A percentile compares a stretch with the other conserved stretches of the same genome.
Evolutionary conservation across 257 asterid species (phyloP).

Genomic region (Cordia subcordata): DNA sequence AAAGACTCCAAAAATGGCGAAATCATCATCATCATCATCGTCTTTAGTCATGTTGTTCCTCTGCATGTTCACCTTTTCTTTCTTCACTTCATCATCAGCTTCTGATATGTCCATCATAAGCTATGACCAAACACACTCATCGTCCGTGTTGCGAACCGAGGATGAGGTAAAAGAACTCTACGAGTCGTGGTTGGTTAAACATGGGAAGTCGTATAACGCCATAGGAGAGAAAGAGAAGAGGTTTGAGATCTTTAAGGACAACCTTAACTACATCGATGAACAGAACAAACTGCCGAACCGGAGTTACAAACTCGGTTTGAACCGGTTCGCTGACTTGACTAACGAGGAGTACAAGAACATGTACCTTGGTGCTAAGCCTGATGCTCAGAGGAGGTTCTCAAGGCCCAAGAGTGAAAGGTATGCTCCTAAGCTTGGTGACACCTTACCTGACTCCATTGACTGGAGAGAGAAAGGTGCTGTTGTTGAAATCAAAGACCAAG

Average conservation of each 20-base stretch:
- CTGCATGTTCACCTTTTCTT: background rate
- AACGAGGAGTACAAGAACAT: constrained; percentile 59
- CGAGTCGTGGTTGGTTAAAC: constrained; percentile 71
- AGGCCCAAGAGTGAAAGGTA: constrained; percentile 36
- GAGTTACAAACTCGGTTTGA: constrained; percentile 55
- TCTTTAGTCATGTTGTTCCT: constrained; percentile 1
- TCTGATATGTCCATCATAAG: constrained; percentile 61
- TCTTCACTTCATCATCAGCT: constrained; percentile 21
- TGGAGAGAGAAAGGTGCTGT: constrained; percentile 82
- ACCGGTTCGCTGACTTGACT: constrained; percentile 72
- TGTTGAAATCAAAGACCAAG: constrained; percentile 61
- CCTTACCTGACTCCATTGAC: constrained; percentile 74
- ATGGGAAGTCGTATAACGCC: constrained; percentile 56
- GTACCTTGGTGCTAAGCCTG: constrained; percentile 43
- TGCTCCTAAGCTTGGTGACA: constrained; percentile 36
- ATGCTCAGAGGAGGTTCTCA: constrained; percentile 26
- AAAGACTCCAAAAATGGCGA: constrained; percentile 12
- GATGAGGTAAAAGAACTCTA: constrained; percentile 44
- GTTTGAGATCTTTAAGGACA: constrained; percentile 68
- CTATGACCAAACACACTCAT: constrained; percentile 32
- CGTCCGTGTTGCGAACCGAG: constrained; percentile 26
- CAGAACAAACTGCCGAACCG: constrained; percentile 44
- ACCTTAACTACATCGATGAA: constrained; percentile 60
- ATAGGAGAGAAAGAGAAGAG: constrained; percentile 63
- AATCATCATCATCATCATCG: background rate